phyloP scores from a whole-genome alignment of 257 asterid genomes.

The Handroanthus guayacan region DNA sequence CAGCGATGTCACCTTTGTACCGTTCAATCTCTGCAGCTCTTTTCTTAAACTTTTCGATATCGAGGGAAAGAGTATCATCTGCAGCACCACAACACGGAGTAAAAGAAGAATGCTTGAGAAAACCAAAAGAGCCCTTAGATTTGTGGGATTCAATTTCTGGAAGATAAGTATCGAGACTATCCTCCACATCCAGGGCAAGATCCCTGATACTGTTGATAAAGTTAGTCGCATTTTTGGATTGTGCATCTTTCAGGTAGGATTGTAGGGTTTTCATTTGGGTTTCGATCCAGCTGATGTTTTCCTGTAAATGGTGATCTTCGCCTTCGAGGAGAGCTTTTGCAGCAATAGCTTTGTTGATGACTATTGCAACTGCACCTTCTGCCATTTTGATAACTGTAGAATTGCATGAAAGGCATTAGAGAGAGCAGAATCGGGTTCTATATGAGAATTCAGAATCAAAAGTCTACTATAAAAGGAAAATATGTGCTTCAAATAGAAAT shows the following conservation, averaged over 20 bases:
- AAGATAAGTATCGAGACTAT: constrained; percentile 1
- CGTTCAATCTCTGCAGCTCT: neutral
- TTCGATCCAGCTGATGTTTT: neutral
- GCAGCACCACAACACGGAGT: neutral
- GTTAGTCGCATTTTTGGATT: neutral
- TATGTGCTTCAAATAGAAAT: too few relatives aligned
- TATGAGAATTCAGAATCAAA: neutral
- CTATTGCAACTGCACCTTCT: neutral
- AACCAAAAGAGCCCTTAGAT: neutral
- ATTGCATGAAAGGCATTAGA: too few relatives aligned
- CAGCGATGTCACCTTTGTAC: neutral
- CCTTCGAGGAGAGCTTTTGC: neutral
- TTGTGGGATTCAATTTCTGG: neutral
- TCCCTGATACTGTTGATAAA: neutral
- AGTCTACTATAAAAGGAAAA: too few relatives aligned
- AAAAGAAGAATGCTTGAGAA: neutral
- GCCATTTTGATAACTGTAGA: neutral
- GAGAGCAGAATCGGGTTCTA: neutral
- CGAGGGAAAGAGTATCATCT: neutral
- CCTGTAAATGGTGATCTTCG: neutral
- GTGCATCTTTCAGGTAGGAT: neutral
- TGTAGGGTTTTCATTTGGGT: neutral
- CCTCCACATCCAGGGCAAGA: neutral
- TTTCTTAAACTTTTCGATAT: neutral
- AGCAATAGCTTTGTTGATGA: neutral